Evolutionary conservation across 345 rosid species (phyloP), one percentile per base, ranked within the genome.

Genomic region (Carallia pectinifolia): DNA sequence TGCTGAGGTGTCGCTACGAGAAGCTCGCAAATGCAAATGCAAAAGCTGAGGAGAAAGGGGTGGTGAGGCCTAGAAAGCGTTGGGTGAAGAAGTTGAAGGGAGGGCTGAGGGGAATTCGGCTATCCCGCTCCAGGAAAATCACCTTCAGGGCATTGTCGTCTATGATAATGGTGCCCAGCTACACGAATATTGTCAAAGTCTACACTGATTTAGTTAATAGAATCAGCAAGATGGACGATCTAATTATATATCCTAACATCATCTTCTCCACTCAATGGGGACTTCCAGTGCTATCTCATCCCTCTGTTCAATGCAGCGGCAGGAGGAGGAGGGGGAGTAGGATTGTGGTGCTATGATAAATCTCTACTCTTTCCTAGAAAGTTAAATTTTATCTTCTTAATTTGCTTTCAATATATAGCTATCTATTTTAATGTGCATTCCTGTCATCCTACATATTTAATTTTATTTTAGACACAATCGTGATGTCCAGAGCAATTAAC

Each of bases 251-350:
- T 74, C 90, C 93, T 30, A 85, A 77, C 72, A 74, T 88, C 65
- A 77, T 87, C 62, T 82, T 89, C 65, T 83, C 89, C 58, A 78
- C 89, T 75, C 88, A 84, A 4, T 85, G 83, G 92, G 97, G 93
- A 27, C 84, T 89, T 53, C 96, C 96, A 1, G 83, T 77, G 72
- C 27, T 79, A 53, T 52, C 89, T 13, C 88, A 84, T 63, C 59
- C 87, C 34, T 69, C 77, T 54, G 54, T 74, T 53, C 80, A 72
- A 62, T 75, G 58, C 30, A 63, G 38, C 44, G 31, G 19, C 39
- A 58, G 39, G 10, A 33, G 18, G n/a, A n/a, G n/a, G 47, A 38
- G 40, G 40, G 7, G 40, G 40, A 44, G 48, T 12, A 12, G 17
- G 50, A 44, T 13, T 10, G 5, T 13, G 50, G 4, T 44, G 16